Evolutionary conservation across 2,329 filamentous ascomycete genomes (phyloP).

Genomic region (Pestalotiopsis sp.): DNA sequence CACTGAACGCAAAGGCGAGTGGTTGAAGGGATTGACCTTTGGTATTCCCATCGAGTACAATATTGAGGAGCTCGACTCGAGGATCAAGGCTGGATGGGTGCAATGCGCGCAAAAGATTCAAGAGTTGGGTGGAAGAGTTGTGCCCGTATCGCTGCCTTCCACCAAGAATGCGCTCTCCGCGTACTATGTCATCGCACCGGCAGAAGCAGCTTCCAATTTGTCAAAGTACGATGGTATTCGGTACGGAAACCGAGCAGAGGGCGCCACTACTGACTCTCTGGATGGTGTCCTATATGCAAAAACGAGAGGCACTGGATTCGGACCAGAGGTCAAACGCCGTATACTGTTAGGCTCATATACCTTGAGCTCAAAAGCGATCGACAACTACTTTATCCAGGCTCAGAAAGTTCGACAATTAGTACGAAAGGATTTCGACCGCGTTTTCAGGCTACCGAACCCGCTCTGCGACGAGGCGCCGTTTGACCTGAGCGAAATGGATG

Average conservation of each 20-base stretch:
- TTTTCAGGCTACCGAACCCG: constrained; percentile 73
- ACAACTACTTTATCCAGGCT: constrained; percentile 96
- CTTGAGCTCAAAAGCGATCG: constrained; percentile 84
- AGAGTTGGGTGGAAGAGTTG: constrained; percentile 68
- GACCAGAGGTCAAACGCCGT: constrained; percentile 80
- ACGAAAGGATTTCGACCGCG: constrained; percentile 80
- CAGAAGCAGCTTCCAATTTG: constrained; percentile 93
- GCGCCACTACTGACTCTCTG: constrained; percentile 51
- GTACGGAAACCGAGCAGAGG: constrained; percentile 67
- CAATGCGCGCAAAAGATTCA: constrained; percentile 62
- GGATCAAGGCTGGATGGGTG: constrained; percentile 72
- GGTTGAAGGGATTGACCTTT: constrained; percentile 43
- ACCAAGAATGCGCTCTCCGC: constrained; percentile 86
- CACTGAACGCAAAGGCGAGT: background rate
- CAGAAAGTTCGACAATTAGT: constrained; percentile 86
- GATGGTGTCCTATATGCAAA: constrained; percentile 73
- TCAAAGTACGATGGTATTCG: constrained; percentile 97
- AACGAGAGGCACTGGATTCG: constrained; percentile 76
- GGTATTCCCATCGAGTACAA: constrained; percentile 81
- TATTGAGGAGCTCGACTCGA: constrained; percentile 73
- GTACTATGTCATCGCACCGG: constrained; percentile 94
- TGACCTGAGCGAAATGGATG: constrained; percentile 63
- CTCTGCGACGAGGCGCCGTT: constrained; percentile 59
- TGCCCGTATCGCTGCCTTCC: constrained; percentile 78
- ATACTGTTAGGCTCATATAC: constrained; percentile 91